These are phyloP conservation scores for Citrullus mucosospermus DNA, from an alignment of 306 rosid genomes.

Conservation along the genomic window DNA sequence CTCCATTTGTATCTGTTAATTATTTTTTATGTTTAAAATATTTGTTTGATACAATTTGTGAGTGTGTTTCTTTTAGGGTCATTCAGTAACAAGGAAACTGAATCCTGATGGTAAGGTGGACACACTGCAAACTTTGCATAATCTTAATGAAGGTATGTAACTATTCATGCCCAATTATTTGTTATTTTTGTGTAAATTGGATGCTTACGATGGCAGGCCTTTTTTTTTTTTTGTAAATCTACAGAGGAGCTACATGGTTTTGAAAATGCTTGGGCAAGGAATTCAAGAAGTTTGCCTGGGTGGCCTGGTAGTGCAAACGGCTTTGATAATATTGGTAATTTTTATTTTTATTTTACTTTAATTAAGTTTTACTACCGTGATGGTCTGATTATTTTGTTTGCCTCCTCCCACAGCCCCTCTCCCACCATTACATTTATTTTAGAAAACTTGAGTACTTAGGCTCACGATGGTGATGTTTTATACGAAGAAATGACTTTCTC, in stretches of 20 bases:
- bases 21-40: background rate
- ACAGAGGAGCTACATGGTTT: conserved; percentile 63
- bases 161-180: background rate
- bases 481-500: background rate
- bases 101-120: conserved; percentile 75
- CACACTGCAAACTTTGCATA: conserved; percentile 70
- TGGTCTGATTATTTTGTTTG: background rate
- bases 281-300: conserved; percentile 55
- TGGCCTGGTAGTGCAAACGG: conserved; percentile 20
- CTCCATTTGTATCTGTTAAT: background rate
- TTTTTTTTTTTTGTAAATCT: background rate
- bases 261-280: conserved; percentile 66
- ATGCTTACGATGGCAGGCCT: background rate
- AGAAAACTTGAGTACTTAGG: background rate
- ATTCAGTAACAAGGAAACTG: conserved; percentile 57
- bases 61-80: conserved; percentile 42
- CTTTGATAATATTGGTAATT: conserved; percentile 1
- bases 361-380: background rate
- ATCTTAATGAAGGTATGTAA: conserved; percentile 58
- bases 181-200: background rate
- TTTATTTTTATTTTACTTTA: background rate
- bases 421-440: background rate
- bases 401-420: background rate
- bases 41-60: background rate
- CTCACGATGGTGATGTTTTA: background rate